These are phyloP conservation scores for Polytrichum formosum DNA, from an alignment of 225 moss, liverwort and hornwort genomes.

Conservation along the genomic window DNA sequence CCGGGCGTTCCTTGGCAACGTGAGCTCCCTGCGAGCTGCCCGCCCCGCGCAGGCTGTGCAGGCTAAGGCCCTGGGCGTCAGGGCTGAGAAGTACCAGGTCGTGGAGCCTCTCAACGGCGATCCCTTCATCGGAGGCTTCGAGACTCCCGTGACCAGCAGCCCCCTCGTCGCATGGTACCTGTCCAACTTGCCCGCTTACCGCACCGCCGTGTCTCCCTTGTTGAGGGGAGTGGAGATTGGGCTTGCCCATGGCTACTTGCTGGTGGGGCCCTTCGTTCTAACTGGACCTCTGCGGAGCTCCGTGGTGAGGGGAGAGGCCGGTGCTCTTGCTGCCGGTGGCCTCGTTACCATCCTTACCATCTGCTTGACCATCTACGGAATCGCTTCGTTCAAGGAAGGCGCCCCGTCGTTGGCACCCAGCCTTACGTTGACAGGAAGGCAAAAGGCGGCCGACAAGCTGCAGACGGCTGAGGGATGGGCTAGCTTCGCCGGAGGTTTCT, in stretches of 20 bases:
- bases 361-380: conserved; percentile 85
- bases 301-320: conserved; percentile 69
- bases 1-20: conserved; percentile 47
- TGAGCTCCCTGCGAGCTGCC: conserved; percentile 24
- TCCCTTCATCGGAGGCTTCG: conserved; percentile 88
- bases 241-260: conserved; percentile 85
- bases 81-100: conserved; percentile 85
- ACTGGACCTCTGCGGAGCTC: conserved; percentile 79
- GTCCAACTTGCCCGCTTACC: conserved; percentile 93
- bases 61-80: conserved; percentile 19
- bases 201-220: conserved; percentile 83
- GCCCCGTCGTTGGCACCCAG: conserved; percentile 61
- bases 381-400: conserved; percentile 94
- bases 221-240: conserved; percentile 88
- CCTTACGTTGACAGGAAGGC: conserved; percentile 81
- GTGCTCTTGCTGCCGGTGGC: conserved; percentile 70
- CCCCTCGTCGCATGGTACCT: conserved; percentile 92
- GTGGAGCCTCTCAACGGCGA: conserved; percentile 88
- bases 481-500: conserved; percentile 86
- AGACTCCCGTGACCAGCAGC: conserved; percentile 89
- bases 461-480: conserved; percentile 99
- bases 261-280: conserved; percentile 83
- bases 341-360: conserved; percentile 82
- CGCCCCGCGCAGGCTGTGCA: conserved; percentile 16
- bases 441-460: conserved; percentile 84